Evolutionary conservation across 148 eudicot genomes (phyloP).

Genomic region (Dianthus caryophyllus): DNA sequence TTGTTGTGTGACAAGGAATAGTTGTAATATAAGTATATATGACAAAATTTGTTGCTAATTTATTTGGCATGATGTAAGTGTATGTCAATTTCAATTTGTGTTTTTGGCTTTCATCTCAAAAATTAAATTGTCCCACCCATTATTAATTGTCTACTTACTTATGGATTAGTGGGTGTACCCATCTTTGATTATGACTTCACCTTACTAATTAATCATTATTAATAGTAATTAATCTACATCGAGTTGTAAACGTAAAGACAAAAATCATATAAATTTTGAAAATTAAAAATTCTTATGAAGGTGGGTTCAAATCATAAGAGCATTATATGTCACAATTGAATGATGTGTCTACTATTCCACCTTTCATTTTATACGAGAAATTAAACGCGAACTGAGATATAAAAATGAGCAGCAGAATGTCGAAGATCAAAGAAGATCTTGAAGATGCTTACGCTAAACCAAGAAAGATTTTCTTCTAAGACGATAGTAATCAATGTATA

Average conservation of each 20-base stretch:
- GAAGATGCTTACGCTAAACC: slow-evolving; percentile 1
- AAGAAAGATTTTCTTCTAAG: neutral
- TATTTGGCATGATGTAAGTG: neutral
- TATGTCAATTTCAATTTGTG: too few relatives aligned
- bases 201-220: too few relatives aligned
- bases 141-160: neutral
- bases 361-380: too few relatives aligned
- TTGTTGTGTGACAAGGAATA: too few relatives aligned
- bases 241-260: too few relatives aligned
- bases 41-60: neutral
- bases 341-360: too few relatives aligned
- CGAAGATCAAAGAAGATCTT: neutral
- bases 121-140: slow-evolving; percentile 1
- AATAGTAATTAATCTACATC: too few relatives aligned
- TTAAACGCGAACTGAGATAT: too few relatives aligned
- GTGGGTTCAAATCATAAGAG: neutral
- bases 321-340: too few relatives aligned
- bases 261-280: too few relatives aligned
- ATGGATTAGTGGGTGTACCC: neutral
- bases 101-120: neutral
- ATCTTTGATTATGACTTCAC: neutral
- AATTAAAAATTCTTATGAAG: too few relatives aligned
- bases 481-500: neutral
- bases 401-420: too few relatives aligned
- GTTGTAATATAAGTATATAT: neutral